phyloP scores from a whole-genome alignment of 345 rosid species.

The Syzygium jambos region DNA sequence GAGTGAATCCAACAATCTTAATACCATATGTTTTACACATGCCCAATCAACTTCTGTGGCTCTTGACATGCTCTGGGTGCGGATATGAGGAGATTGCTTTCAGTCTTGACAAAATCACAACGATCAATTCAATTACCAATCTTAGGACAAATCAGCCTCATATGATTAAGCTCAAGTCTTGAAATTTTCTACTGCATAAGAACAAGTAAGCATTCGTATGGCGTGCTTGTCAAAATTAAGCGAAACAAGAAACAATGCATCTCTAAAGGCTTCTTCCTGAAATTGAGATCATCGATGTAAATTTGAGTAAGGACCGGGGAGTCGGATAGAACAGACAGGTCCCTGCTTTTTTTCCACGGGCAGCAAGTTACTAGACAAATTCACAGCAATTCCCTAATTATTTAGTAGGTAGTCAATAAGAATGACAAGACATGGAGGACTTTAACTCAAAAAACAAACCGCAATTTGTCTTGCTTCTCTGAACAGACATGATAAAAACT shows the following conservation, averaged over 20 bases:
- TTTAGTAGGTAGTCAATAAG: not conserved
- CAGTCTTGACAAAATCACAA: not conserved
- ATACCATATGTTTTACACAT: not conserved
- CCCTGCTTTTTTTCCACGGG: not conserved
- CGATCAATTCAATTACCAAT: not conserved
- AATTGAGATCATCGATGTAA: not conserved
- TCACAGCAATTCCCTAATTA: not conserved
- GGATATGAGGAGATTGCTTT: not conserved
- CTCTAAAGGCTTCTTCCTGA: not conserved
- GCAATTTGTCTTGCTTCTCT: not conserved
- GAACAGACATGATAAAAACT: not conserved
- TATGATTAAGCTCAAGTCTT: not conserved
- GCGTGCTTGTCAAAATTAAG: not conserved
- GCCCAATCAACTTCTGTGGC: not conserved
- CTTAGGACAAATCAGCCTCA: not conserved
- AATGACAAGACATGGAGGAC: not conserved
- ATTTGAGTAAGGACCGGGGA: not conserved
- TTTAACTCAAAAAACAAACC: fast-evolving
- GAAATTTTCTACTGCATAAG: not conserved
- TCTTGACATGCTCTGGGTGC: not conserved
- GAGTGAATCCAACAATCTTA: not conserved
- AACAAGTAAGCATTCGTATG: not conserved
- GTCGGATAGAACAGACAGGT: not conserved
- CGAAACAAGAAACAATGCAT: not conserved
- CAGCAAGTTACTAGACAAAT: not conserved